Percentiles rank a stretch among this genome's conserved stretches.
These are phyloP conservation scores for Calvatia gigantea DNA, from an alignment of 768 basidiomycete species.

Conservation along the genomic window DNA sequence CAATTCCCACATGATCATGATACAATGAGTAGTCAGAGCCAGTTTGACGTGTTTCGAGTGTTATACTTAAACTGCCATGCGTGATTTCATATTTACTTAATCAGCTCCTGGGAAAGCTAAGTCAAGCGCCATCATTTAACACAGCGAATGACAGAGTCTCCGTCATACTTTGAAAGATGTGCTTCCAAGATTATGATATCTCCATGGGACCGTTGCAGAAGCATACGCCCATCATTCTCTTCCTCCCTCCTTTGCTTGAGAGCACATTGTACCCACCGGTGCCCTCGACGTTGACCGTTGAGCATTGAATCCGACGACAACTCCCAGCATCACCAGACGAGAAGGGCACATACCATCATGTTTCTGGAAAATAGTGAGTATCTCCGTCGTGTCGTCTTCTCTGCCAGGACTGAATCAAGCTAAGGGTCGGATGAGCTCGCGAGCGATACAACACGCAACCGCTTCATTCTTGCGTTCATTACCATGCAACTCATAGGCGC, in stretches of 20 bases:
- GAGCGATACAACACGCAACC: background rate
- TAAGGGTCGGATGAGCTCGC: slow-evolving; percentile 1
- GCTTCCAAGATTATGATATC: background rate
- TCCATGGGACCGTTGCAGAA: background rate
- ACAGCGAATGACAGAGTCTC: background rate
- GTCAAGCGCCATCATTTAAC: background rate
- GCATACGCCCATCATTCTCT: background rate
- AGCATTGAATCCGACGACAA: background rate
- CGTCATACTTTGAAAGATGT: background rate
- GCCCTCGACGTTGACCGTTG: slow-evolving; percentile 2
- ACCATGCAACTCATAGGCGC: slow-evolving; percentile 24
- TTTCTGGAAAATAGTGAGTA: slow-evolving; percentile 1
- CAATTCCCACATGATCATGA: no score
- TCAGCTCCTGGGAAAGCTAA: no score
- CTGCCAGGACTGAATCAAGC: background rate
- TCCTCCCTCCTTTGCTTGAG: background rate
- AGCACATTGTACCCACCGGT: no score
- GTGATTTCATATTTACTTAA: no score
- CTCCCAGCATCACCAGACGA: background rate
- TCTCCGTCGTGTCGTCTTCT: background rate
- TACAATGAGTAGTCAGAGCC: no score
- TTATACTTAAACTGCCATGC: no score
- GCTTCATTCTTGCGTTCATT: slow-evolving; percentile 23
- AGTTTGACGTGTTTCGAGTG: no score
- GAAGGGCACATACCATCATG: background rate